Evolutionary conservation across 108 stramenopile genomes (phyloP).

Genomic region (Nitzschia inconspicua): DNA sequence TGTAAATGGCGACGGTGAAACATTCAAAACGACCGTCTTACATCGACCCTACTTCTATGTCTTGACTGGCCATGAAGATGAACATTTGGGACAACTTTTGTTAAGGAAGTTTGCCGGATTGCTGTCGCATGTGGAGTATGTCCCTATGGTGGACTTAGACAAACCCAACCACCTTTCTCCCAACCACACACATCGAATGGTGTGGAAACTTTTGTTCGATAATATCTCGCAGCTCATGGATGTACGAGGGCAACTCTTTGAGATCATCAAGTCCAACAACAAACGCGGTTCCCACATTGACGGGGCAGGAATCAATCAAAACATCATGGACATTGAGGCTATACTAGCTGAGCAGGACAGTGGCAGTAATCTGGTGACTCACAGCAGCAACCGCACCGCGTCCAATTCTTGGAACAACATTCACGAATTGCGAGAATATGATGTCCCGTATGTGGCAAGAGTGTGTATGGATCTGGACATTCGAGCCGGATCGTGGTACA

Average conservation of each 20-base stretch:
- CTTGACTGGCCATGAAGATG: slow-evolving; percentile 50
- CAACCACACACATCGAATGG: slow-evolving; percentile 40
- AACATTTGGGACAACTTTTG: slow-evolving; percentile 67
- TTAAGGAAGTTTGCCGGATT: slow-evolving; percentile 57
- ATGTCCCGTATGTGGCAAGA: slow-evolving; percentile 94
- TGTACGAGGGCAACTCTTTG: slow-evolving; percentile 51
- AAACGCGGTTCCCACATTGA: slow-evolving; percentile 4
- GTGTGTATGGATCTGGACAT: slow-evolving; percentile 89
- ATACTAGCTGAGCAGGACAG: slow-evolving; percentile 28
- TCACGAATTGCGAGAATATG: slow-evolving; percentile 93
- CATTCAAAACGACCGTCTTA: slow-evolving; percentile 87
- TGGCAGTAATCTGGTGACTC: too few relatives aligned
- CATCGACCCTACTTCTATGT: slow-evolving; percentile 96
- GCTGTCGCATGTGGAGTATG: slow-evolving; percentile 57
- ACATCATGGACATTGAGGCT: slow-evolving; percentile 49
- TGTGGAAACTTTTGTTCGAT: slow-evolving; percentile 70
- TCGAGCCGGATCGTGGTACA: slow-evolving; percentile 96
- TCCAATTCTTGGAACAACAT: slow-evolving; percentile 43
- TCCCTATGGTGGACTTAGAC: slow-evolving; percentile 70
- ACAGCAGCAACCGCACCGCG: background rate
- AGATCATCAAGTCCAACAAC: slow-evolving; percentile 41
- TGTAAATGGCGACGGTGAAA: slow-evolving; percentile 49
- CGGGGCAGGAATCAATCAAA: slow-evolving; percentile 2
- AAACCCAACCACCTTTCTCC: slow-evolving; percentile 69
- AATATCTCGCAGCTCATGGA: slow-evolving; percentile 76